A percentile compares a stretch with the other conserved stretches of the same genome.
These are phyloP conservation scores for Anthracocystis walkeri DNA, from an alignment of 1,284 basidiomycete species.

Conservation along the genomic window DNA sequence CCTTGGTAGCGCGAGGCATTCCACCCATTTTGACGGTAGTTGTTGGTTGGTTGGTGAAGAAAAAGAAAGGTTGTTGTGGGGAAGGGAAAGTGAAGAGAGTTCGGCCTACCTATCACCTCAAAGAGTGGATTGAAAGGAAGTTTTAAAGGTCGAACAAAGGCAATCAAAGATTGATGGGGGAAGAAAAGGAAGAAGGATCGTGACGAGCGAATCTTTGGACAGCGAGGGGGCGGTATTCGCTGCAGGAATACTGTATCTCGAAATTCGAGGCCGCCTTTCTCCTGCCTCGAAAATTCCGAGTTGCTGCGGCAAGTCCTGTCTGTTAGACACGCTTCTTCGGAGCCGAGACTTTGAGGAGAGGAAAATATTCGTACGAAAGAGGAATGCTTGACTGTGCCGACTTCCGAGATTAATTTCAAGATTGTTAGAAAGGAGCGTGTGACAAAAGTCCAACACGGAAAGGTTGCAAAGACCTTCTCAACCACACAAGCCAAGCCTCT, in stretches of 20 bases:
- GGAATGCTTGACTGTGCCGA: constrained; percentile 5
- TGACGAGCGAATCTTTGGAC: not conserved
- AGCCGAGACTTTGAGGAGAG: too few species aligned
- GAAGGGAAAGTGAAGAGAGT: constrained; percentile 13
- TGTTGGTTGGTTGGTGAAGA: constrained; percentile 9
- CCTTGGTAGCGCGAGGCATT: constrained; percentile 86
- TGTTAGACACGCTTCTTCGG: constrained; percentile 6
- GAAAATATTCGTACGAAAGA: not conserved
- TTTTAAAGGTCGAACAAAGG: constrained; percentile 55
- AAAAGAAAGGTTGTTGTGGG: constrained; percentile 8
- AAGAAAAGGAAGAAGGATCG: not conserved
- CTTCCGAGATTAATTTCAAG: constrained; percentile 26
- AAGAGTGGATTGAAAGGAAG: constrained; percentile 62
- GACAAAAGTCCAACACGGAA: not conserved
- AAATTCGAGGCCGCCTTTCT: constrained; percentile 1
- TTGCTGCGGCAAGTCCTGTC: constrained; percentile 43
- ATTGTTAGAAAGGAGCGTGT: constrained; percentile 4
- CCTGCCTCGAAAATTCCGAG: not conserved
- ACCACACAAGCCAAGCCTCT: not conserved
- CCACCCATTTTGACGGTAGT: constrained; percentile 79
- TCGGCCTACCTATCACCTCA: constrained; percentile 66
- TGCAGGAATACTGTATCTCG: constrained; percentile 4
- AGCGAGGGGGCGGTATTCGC: not conserved
- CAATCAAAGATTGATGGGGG: constrained; percentile 22
- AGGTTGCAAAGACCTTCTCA: not conserved